Conservation (phyloP, 2,329 filamentous ascomycete species). For the Clonostachys sp. region DNA sequence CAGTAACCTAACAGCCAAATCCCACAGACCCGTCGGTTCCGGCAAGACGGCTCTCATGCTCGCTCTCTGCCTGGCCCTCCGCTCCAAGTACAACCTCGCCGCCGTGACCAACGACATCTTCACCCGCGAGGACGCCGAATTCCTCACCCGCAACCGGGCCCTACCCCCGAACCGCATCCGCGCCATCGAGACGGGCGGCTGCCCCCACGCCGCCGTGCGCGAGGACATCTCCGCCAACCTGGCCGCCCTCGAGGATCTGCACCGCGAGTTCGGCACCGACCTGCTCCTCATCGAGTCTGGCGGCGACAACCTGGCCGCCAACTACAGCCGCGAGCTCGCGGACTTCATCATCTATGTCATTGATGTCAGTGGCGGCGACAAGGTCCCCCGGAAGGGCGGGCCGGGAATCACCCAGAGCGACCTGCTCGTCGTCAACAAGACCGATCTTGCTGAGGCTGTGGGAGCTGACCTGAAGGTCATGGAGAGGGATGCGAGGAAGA, state of each 20-base stretch:
- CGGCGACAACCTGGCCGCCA: conserved; percentile 94
- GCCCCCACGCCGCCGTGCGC: conserved; percentile 92
- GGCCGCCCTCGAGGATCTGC: conserved; percentile 84
- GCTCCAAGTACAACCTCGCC: conserved; percentile 78
- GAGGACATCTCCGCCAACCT: conserved; percentile 96
- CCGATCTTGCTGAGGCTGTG: conserved; percentile 83
- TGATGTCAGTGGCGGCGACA: conserved; percentile 93
- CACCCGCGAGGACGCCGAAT: conserved; percentile 96
- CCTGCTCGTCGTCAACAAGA: conserved; percentile 93
- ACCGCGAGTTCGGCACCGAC: conserved; percentile 73
- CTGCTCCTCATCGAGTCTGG: conserved; percentile 91
- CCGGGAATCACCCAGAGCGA: conserved; percentile 97
- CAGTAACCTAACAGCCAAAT: neutral
- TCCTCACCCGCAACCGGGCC: conserved; percentile 82
- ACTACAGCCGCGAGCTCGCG: conserved; percentile 91
- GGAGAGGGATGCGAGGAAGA: conserved; percentile 91
- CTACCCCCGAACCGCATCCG: conserved; percentile 80
- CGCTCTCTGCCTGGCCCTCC: conserved; percentile 79
- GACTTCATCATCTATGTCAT: conserved; percentile 99
- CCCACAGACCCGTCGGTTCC: conserved; percentile 78
- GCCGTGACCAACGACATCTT: conserved; percentile 99
- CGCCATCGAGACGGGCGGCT: conserved; percentile 96
- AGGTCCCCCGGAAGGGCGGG: conserved; percentile 92
- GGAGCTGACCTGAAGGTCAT: conserved; percentile 90
- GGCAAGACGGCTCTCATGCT: conserved; percentile 98